Percentiles rank a stretch among this genome's conserved stretches.
Conservation (phyloP, 2,329 filamentous ascomycete species). For the Neodidymelliopsis sp. region DNA sequence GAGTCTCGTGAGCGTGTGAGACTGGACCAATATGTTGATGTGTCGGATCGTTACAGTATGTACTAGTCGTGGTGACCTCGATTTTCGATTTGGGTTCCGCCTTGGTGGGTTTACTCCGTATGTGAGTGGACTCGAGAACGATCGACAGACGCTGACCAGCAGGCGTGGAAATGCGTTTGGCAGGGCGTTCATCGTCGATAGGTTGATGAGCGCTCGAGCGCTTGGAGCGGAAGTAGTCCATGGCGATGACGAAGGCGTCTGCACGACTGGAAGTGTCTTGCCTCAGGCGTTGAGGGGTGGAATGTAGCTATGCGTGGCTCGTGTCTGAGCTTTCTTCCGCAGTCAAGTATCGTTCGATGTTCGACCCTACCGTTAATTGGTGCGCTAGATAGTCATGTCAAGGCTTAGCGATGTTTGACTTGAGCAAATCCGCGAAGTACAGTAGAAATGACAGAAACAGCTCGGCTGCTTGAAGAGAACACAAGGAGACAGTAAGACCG, state of each 20-base stretch:
- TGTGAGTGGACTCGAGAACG: constrained; percentile 47
- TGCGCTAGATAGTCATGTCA: constrained; percentile 19
- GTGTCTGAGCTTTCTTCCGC: constrained; percentile 12
- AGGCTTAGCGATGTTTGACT: constrained; percentile 12
- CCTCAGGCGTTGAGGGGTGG: constrained; percentile 7
- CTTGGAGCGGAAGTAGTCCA: constrained; percentile 38
- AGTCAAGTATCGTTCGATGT: constrained; percentile 16
- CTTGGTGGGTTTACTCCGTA: constrained; percentile 26
- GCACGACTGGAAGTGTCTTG: constrained; percentile 1
- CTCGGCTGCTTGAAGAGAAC: constrained; percentile 10
- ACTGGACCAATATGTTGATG: constrained; percentile 34
- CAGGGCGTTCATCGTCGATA: constrained; percentile 37
- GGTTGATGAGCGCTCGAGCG: constrained; percentile 34
- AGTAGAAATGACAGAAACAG: constrained; percentile 12
- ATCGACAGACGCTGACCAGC: constrained; percentile 52
- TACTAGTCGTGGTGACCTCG: constrained; percentile 37
- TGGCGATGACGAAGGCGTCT: constrained; percentile 17
- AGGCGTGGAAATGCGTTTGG: constrained; percentile 53
- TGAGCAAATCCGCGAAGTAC: constrained; percentile 7
- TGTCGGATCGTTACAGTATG: constrained; percentile 39
- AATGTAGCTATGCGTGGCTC: constrained; percentile 1
- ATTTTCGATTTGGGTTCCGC: constrained; percentile 34
- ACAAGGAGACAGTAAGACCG: constrained; percentile 11
- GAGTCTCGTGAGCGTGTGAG: constrained; percentile 27
- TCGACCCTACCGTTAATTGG: constrained; percentile 6